Evolutionary conservation across 148 eudicot species (phyloP).

Genomic region (Arbutus unedo): DNA sequence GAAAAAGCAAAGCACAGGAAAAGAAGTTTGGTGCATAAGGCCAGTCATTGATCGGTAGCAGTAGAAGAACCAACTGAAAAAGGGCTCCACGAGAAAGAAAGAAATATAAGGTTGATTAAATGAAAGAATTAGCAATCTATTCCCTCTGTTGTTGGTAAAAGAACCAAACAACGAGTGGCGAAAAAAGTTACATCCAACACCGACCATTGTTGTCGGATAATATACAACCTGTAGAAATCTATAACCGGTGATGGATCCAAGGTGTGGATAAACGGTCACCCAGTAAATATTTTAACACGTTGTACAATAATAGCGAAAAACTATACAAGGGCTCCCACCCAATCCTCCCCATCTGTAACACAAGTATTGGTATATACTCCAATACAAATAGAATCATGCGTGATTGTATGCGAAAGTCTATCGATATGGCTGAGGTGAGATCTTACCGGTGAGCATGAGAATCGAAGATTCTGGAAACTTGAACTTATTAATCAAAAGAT

Average conservation of each 20-base stretch:
- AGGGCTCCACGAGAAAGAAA: not conserved
- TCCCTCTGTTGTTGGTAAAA: not conserved
- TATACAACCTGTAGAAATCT: not conserved
- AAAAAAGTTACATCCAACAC: not conserved
- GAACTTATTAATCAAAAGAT: slow-evolving; percentile 64
- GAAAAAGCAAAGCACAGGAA: not conserved
- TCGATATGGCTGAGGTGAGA: not conserved
- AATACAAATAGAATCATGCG: too few relatives aligned
- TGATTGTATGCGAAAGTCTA: too few relatives aligned
- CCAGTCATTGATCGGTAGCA: not conserved
- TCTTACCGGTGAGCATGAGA: slow-evolving; percentile 82
- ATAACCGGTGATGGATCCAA: not conserved
- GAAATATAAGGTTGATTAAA: not conserved
- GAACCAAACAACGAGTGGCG: not conserved
- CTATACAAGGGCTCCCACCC: not conserved
- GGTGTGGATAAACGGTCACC: not conserved
- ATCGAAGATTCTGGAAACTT: slow-evolving; percentile 67
- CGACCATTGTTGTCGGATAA: not conserved
- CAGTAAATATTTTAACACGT: not conserved
- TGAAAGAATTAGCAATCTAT: not conserved
- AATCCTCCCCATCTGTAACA: not conserved
- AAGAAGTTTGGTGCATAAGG: not conserved
- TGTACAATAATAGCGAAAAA: not conserved
- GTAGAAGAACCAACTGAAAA: not conserved
- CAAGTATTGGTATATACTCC: too few relatives aligned